Evolutionary conservation across 106 monocot genomes (phyloP).

Genomic region (Dactylorhiza incarnata): DNA sequence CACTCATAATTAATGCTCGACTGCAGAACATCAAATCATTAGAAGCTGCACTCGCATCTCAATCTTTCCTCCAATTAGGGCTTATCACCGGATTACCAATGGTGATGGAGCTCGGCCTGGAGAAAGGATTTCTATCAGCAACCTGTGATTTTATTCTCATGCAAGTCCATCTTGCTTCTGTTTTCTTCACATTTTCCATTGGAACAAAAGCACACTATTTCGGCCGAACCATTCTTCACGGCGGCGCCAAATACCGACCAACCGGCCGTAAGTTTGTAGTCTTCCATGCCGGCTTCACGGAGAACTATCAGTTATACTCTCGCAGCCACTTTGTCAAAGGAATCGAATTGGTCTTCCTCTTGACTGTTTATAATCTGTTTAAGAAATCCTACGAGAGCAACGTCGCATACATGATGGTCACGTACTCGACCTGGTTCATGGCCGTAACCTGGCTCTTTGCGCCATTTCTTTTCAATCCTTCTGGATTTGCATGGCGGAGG

Average conservation of each 20-base stretch:
- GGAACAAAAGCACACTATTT: conserved; percentile 79
- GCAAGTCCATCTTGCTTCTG: conserved; percentile 70
- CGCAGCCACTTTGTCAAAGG: conserved; percentile 94
- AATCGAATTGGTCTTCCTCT: conserved; percentile 66
- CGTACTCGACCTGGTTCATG: conserved; percentile 82
- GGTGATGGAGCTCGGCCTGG: conserved; percentile 70
- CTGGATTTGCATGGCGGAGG: conserved; percentile 71
- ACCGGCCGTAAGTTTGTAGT: conserved; percentile 77
- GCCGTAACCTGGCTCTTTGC: conserved; percentile 64
- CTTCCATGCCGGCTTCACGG: conserved; percentile 71
- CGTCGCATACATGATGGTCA: conserved; percentile 47
- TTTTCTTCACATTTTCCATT: conserved; percentile 82
- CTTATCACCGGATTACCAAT: conserved; percentile 78
- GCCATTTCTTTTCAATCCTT: conserved; percentile 82
- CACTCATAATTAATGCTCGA: conserved; percentile 32
- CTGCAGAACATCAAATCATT: conserved; percentile 56
- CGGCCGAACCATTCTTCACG: conserved; percentile 72
- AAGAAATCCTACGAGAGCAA: conserved; percentile 38
- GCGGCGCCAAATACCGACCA: conserved; percentile 66
- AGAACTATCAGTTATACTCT: conserved; percentile 82
- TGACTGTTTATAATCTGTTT: conserved; percentile 51
- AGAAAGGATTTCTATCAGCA: conserved; percentile 62
- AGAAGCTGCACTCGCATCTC: conserved; percentile 71
- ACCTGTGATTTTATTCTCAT: conserved; percentile 70
- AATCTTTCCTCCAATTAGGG: conserved; percentile 70